Percentiles rank a stretch among this genome's conserved stretches.
Conservation (phyloP, 2,329 filamentous ascomycete genomes). For the Camillea tinctor region DNA sequence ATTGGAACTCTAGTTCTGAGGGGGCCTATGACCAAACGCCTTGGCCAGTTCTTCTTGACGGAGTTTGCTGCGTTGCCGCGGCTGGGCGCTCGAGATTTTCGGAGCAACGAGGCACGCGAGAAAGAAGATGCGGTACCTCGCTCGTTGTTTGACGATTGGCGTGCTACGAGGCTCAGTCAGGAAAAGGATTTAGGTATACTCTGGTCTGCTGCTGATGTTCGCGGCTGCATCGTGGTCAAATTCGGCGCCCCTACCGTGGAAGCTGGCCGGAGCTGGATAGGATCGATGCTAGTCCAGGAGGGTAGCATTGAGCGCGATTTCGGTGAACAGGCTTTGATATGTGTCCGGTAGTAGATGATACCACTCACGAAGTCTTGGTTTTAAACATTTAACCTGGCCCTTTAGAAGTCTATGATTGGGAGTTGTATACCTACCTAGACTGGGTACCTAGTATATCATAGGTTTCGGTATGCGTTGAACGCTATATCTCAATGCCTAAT, state of each 20-base stretch:
- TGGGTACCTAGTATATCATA: too few relatives aligned
- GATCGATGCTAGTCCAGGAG: conserved; percentile 70
- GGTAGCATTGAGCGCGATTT: conserved; percentile 70
- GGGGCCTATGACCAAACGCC: conserved; percentile 64
- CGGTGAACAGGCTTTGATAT: conserved; percentile 79
- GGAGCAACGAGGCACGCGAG: conserved; percentile 45
- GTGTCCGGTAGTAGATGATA: conserved; percentile 50
- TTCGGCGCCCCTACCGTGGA: conserved; percentile 83
- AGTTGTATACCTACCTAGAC: background rate
- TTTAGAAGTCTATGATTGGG: background rate
- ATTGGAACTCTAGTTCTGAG: conserved; percentile 84
- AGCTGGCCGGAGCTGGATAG: conserved; percentile 76
- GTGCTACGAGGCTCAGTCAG: conserved; percentile 51
- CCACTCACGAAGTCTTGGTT: background rate
- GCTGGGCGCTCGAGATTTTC: conserved; percentile 79
- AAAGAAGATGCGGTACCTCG: conserved; percentile 38
- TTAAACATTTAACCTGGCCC: conserved; percentile 1
- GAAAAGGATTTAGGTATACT: conserved; percentile 63
- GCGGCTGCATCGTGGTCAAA: conserved; percentile 86
- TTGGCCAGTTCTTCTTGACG: conserved; percentile 72
- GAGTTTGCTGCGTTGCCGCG: conserved; percentile 79
- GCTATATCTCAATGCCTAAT: too few relatives aligned
- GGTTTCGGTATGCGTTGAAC: too few relatives aligned
- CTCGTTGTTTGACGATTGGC: conserved; percentile 51
- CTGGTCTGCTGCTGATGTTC: conserved; percentile 79